Evolutionary conservation across 83 land plant genomes (phyloP).

Genomic region (Thuja plicata): DNA sequence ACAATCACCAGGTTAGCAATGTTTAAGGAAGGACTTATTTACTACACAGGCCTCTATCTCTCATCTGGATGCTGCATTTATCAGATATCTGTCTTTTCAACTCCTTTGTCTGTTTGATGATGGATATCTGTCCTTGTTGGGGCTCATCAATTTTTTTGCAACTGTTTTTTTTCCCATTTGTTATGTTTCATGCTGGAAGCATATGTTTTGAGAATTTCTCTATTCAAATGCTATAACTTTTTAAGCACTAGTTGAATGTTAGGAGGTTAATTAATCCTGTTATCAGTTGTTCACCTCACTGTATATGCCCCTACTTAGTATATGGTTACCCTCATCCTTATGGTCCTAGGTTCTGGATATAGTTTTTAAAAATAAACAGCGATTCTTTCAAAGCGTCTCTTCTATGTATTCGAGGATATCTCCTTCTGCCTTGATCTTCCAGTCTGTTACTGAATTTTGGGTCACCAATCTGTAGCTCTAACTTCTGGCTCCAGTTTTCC

Average conservation of each 20-base stretch:
- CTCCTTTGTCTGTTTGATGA: background rate
- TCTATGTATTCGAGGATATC: background rate
- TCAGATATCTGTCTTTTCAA: background rate
- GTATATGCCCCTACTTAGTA: too few species aligned
- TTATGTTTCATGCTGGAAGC: background rate
- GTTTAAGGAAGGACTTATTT: background rate
- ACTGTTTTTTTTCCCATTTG: background rate
- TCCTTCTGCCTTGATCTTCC: background rate
- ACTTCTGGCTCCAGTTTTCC: background rate
- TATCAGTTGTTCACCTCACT: too few species aligned
- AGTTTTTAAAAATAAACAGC: background rate
- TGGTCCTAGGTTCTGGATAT: too few species aligned
- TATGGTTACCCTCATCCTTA: too few species aligned
- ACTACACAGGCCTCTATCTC: background rate
- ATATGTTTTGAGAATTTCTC: background rate
- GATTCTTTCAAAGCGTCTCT: background rate
- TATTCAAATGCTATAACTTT: background rate
- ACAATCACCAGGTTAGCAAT: background rate
- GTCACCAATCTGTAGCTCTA: background rate
- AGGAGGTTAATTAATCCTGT: background rate
- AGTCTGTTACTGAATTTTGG: background rate
- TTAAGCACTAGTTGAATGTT: background rate
- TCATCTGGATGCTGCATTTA: background rate
- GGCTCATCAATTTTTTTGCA: background rate
- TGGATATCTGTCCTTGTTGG: background rate